A percentile compares a stretch with the other conserved stretches of the same genome.
phyloP scores from a whole-genome alignment of 1,139 yeast genomes.

The Yamadazyma dushanensis region DNA sequence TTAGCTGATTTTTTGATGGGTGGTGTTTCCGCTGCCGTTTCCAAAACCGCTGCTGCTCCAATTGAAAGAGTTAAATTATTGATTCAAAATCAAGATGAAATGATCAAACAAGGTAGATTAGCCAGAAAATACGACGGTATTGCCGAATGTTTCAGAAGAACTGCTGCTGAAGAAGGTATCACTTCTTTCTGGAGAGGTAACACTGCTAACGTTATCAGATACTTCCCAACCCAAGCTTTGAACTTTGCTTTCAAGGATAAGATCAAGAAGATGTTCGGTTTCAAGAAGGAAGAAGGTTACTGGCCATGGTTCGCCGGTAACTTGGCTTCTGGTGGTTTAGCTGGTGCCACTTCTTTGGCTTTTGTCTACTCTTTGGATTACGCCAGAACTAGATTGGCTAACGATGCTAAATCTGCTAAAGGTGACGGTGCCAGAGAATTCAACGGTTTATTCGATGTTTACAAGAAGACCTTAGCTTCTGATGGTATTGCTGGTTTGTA shows the following conservation, averaged over 20 bases:
- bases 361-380: conserved; percentile 56
- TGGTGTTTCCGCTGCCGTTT: conserved; percentile 59
- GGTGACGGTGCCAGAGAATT: conserved; percentile 50
- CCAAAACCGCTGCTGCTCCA: conserved; percentile 57
- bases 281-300: conserved; percentile 52
- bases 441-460: conserved; percentile 56
- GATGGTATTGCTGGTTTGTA: conserved; percentile 59
- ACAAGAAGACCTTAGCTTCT: conserved; percentile 54
- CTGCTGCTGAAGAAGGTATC: conserved; percentile 54
- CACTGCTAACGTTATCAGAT: conserved; percentile 56
- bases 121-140: conserved; percentile 52
- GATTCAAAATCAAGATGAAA: conserved; percentile 55
- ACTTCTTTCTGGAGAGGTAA: conserved; percentile 58
- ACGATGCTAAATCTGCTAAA: conserved; percentile 53
- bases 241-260: conserved; percentile 56
- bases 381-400: conserved; percentile 58
- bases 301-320: conserved; percentile 55
- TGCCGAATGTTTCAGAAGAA: conserved; percentile 51
- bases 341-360: conserved; percentile 57
- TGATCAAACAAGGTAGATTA: conserved; percentile 57
- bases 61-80: conserved; percentile 55
- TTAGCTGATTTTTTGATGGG: conserved; percentile 49
- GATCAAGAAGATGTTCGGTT: conserved; percentile 52
- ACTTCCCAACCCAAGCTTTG: conserved; percentile 57
- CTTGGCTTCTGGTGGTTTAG: conserved; percentile 58